Percentiles rank a stretch among this genome's conserved stretches.
phyloP scores from a whole-genome alignment of 257 asterid species.

The Striga asiatica region DNA sequence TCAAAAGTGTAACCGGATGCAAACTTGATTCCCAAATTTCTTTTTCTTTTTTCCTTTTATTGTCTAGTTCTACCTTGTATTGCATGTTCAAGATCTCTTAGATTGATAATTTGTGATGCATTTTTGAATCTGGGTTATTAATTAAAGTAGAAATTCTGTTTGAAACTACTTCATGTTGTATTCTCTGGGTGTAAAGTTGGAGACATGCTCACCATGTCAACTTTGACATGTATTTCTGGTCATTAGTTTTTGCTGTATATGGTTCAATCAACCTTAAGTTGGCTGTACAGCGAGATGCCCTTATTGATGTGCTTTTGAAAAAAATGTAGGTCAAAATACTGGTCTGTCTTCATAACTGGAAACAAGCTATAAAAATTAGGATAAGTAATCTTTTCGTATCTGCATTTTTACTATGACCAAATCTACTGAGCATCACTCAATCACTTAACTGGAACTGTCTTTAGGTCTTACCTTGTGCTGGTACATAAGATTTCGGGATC shows the following conservation, averaged over 20 bases:
- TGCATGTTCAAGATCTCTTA: background rate
- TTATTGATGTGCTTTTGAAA: background rate
- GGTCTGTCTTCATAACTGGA: background rate
- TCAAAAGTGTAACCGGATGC: background rate
- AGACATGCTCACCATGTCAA: background rate
- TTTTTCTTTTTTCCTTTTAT: background rate
- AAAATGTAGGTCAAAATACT: background rate
- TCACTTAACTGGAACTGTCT: conserved; percentile 6
- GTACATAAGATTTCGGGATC: background rate
- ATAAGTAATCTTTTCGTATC: background rate
- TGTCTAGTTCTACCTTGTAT: background rate
- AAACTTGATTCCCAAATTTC: background rate
- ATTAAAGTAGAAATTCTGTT: background rate
- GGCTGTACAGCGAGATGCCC: background rate
- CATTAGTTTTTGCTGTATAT: background rate
- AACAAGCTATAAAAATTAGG: background rate
- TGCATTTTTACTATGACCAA: background rate
- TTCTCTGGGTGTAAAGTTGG: background rate
- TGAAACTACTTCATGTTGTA: background rate
- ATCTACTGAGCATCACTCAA: background rate
- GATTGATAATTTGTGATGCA: background rate
- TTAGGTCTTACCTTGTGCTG: background rate
- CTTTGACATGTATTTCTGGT: background rate
- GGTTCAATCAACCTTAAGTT: background rate
- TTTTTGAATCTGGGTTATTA: background rate